phyloP scores from a whole-genome alignment of 148 eudicot genomes.

The Rhododendron kiyosumense region DNA sequence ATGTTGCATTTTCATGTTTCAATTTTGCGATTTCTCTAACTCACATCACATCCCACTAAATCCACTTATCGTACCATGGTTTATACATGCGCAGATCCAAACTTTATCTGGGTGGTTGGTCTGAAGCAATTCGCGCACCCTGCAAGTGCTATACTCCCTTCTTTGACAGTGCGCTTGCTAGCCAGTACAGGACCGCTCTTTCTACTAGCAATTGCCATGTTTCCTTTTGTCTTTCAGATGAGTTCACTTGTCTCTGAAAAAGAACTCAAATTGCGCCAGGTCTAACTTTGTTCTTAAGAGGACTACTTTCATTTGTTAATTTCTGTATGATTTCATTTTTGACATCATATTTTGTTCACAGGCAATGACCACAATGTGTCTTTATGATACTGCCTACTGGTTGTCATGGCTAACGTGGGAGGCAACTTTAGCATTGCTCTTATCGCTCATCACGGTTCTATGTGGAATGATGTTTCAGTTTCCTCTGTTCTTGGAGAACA shows the following conservation, averaged over 20 bases:
- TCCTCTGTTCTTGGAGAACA: slow-evolving; percentile 64
- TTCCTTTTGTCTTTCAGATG: slow-evolving; percentile 67
- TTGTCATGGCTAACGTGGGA: slow-evolving; percentile 84
- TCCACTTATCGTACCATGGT: not conserved
- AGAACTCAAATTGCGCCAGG: slow-evolving; percentile 88
- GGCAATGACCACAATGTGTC: slow-evolving; percentile 93
- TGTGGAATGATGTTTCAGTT: slow-evolving; percentile 77
- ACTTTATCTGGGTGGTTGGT: slow-evolving; percentile 66
- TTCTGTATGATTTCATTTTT: not conserved
- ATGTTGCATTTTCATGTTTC: not conserved
- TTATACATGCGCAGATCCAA: slow-evolving; percentile 35
- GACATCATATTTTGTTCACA: slow-evolving; percentile 20
- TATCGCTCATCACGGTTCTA: slow-evolving; percentile 56
- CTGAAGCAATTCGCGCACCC: slow-evolving; percentile 79
- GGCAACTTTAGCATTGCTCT: slow-evolving; percentile 31
- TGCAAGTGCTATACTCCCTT: not conserved
- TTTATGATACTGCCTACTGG: slow-evolving; percentile 95
- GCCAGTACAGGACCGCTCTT: slow-evolving; percentile 46
- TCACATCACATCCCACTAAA: not conserved
- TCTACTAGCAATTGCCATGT: slow-evolving; percentile 67
- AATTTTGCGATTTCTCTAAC: not conserved
- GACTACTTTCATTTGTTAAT: not conserved
- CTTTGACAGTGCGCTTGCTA: not conserved
- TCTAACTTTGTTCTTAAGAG: not conserved
- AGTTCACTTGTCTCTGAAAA: slow-evolving; percentile 68